Percentiles rank a stretch among this genome's conserved stretches.
These are phyloP conservation scores for Coelastrella sp. DNA, from an alignment of 139 green algal genomes.

Conservation along the genomic window DNA sequence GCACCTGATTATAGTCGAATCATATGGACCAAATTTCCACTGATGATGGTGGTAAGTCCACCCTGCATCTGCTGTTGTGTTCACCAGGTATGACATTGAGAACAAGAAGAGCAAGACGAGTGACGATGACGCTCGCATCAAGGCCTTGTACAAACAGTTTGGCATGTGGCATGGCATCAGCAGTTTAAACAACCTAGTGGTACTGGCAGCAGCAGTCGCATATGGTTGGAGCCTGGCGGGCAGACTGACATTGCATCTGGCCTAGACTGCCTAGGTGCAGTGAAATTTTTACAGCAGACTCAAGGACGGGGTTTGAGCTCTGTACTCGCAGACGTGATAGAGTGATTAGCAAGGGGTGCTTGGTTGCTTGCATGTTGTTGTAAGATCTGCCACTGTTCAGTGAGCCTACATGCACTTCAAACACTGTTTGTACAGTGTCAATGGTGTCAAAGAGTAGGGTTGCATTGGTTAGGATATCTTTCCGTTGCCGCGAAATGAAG, in stretches of 20 bases:
- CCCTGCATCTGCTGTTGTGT: not conserved
- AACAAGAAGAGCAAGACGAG: conserved; percentile 13
- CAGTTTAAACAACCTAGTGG: conserved; percentile 30
- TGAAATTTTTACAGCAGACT: not conserved
- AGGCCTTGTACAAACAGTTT: conserved; percentile 51
- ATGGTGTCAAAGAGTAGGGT: too few relatives aligned
- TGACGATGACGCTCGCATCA: conserved; percentile 44
- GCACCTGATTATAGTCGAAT: too few relatives aligned
- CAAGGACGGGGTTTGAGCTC: too few relatives aligned
- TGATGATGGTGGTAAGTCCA: not conserved
- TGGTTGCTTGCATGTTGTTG: too few relatives aligned
- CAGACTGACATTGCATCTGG: conserved; percentile 12
- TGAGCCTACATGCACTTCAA: too few relatives aligned
- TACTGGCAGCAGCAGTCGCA: conserved; percentile 36
- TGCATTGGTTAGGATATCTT: too few relatives aligned
- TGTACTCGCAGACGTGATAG: too few relatives aligned
- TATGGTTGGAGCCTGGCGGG: conserved; percentile 46
- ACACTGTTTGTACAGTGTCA: too few relatives aligned
- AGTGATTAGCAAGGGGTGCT: too few relatives aligned
- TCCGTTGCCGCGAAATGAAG: too few relatives aligned
- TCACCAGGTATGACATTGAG: conserved; percentile 30
- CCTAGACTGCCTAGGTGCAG: not conserved
- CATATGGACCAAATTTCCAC: too few relatives aligned
- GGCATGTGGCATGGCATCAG: conserved; percentile 50
- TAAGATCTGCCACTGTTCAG: too few relatives aligned